Base-by-base conservation (phyloP, 768 basidiomycete species). In the Pluteus cervinus region DNA sequence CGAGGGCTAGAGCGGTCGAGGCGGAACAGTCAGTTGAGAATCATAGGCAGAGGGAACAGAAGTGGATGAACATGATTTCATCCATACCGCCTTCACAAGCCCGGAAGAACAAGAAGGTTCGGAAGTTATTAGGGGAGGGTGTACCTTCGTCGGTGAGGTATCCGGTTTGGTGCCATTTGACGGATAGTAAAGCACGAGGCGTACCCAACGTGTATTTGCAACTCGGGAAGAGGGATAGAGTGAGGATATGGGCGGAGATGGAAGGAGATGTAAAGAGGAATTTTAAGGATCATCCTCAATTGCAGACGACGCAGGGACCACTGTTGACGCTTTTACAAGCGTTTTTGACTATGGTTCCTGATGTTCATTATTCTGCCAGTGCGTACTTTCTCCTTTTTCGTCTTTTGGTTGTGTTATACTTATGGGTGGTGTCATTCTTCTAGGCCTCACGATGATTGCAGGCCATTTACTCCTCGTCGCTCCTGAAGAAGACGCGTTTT, bases 401-500 rank as follows among this genome's bases (percentile, higher is more conserved):
- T 5, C 2, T 31, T 4, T 33, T 41, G 2, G 48, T 44, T 43
- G 4, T 37, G 4, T 21, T 15, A 22, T 34, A 11, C 38, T 24
- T 31, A 2, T 39, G 86, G 87, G 81, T 44, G 43, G 4, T 37
- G 4, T 21, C 15, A 22, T 34, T 12, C 38, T 24, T 31, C 2
- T 39, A 87, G 87, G 81, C 4, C 59, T 90, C 25, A 75, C 81
- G 5, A 63, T 74, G 8, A 79, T 89, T 36, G 74, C 79, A 15
- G 84, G 84, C 2, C 79, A 86, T 44, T 60, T 90, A 31, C 59
- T 90, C 0, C 58, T 82, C 7, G 76, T 84, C 32, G 75, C 85
- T 0, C 88, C 87, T 0, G 87, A 91, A 45, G 88, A 91, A 53
- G 88, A 91, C 46, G 87, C 85, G 0, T 91, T 91, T 55, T 91